phyloP scores from a whole-genome alignment of 306 rosid genomes.

The Fragaria ananassa region DNA sequence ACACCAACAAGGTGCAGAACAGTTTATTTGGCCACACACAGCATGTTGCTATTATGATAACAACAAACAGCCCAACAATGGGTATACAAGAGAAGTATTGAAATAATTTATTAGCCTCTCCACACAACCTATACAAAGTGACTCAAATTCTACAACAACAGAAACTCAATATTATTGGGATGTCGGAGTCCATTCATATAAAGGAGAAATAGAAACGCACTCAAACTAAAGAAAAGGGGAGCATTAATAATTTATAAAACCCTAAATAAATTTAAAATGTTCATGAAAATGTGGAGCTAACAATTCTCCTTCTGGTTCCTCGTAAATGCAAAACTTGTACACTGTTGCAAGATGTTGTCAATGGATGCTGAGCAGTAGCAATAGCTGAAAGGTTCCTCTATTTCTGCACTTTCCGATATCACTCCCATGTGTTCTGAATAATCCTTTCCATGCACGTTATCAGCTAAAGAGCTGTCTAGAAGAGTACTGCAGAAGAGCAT shows the following conservation, averaged over 20 bases:
- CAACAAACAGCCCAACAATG: neutral
- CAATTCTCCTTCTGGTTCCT: conserved; percentile 24
- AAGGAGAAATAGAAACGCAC: conserved; percentile 27
- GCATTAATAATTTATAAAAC: conserved; percentile 23
- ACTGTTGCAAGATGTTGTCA: conserved; percentile 24
- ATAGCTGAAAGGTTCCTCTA: conserved; percentile 26
- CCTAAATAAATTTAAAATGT: conserved; percentile 29
- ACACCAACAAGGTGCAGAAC: neutral
- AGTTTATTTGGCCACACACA: neutral
- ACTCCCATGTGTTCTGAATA: conserved; percentile 17
- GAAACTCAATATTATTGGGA: conserved; percentile 6
- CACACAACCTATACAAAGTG: conserved; percentile 34
- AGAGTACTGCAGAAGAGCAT: conserved; percentile 18
- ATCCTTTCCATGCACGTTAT: conserved; percentile 16
- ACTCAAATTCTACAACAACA: conserved; percentile 20
- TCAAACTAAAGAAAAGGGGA: neutral
- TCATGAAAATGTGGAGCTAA: conserved; percentile 34
- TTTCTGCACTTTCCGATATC: conserved; percentile 25
- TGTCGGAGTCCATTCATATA: conserved; percentile 13
- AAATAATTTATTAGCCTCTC: conserved; percentile 29
- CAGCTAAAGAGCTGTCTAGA: conserved; percentile 32
- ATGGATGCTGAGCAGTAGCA: conserved; percentile 24
- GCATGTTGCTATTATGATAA: neutral
- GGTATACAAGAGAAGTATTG: neutral
- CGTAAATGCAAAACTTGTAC: conserved; percentile 30